Conservation (phyloP, 495 filamentous ascomycete genomes). For the Paragyromitra xinjiangensis region DNA sequence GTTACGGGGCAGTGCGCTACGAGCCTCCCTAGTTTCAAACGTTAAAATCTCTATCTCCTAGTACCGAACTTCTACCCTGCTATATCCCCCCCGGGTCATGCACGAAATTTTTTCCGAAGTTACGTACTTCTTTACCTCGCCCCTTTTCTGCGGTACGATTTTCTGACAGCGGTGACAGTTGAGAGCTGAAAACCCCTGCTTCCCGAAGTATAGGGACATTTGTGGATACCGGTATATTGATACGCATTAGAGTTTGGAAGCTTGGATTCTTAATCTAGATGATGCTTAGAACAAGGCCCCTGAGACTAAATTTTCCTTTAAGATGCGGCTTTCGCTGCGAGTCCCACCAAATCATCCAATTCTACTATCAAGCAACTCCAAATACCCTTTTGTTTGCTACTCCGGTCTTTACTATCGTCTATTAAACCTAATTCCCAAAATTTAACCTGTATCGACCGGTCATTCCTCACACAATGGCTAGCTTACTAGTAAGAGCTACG, state of each 20-base stretch:
- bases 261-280: neutral
- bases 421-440: neutral
- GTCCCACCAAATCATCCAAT: neutral
- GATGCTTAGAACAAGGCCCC: neutral
- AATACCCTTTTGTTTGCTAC: neutral
- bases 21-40: neutral
- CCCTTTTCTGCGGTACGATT: neutral
- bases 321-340: neutral
- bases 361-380: neutral
- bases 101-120: neutral
- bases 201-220: neutral
- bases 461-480: neutral
- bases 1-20: neutral
- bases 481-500: neutral
- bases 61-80: neutral
- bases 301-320: neutral
- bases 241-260: conserved; percentile 2
- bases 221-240: neutral
- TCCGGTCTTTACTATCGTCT: neutral
- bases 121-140: neutral
- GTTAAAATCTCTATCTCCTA: neutral
- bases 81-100: neutral
- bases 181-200: neutral
- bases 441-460: neutral
- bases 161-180: neutral